Evolutionary conservation across 2,329 filamentous ascomycete genomes (phyloP).

Genomic region (Orbilia ellipsospora): DNA sequence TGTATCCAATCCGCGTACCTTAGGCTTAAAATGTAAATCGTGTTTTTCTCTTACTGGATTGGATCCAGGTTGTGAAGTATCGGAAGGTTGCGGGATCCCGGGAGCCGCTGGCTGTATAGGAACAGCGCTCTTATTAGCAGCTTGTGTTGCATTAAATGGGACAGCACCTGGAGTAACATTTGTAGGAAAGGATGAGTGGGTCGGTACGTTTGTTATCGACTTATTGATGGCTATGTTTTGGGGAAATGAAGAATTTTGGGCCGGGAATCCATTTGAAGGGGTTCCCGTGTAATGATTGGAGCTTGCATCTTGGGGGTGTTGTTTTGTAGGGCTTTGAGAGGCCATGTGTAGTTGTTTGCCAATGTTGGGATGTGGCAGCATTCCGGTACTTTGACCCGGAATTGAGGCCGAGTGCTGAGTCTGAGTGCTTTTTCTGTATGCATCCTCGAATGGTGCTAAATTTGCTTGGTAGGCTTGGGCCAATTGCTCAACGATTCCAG

Average conservation of each 20-base stretch:
- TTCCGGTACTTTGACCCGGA: conserved; percentile 43
- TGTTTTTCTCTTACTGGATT: conserved; percentile 53
- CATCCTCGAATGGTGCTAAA: conserved; percentile 56
- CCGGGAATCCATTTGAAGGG: conserved; percentile 22
- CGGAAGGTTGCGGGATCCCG: conserved; percentile 17
- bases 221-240: conserved; percentile 15
- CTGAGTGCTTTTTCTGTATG: conserved; percentile 56
- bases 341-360: conserved; percentile 55
- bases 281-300: conserved; percentile 12
- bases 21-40: conserved; percentile 63
- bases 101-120: conserved; percentile 23
- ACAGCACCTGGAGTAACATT: neutral
- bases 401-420: conserved; percentile 54
- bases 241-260: conserved; percentile 24
- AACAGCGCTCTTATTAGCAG: conserved; percentile 53
- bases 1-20: conserved; percentile 67
- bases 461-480: conserved; percentile 47
- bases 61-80: conserved; percentile 33
- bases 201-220: conserved; percentile 6
- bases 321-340: conserved; percentile 51
- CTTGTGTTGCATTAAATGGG: conserved; percentile 62
- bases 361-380: conserved; percentile 48
- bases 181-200: conserved; percentile 30
- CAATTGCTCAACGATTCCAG: conserved; percentile 75
- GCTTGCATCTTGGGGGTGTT: conserved; percentile 51